Evolutionary conservation across 1,284 basidiomycete genomes (phyloP).

Genomic region (Tranzscheliella williamsii): DNA sequence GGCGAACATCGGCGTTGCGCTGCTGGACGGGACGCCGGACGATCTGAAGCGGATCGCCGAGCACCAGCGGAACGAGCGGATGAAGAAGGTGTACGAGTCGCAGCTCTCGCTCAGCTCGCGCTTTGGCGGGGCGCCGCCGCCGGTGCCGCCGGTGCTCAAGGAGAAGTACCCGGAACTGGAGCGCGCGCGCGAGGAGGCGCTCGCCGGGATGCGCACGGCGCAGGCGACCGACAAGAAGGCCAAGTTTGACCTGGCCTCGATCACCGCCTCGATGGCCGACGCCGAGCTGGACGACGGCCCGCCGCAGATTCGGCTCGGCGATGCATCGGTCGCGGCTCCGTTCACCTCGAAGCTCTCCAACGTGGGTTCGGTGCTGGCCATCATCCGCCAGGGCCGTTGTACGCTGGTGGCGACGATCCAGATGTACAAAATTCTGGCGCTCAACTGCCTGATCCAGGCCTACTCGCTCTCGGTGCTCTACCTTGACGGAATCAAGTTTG

Average conservation of each 20-base stretch:
- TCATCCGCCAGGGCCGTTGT: slow-evolving; percentile 58
- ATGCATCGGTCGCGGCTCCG: slow-evolving; percentile 58
- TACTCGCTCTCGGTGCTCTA: slow-evolving; percentile 57
- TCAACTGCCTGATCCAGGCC: slow-evolving; percentile 59
- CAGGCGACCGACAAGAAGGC: slow-evolving; percentile 44
- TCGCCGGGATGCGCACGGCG: slow-evolving; percentile 42
- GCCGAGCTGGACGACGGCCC: slow-evolving; percentile 58
- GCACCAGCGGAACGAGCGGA: slow-evolving; percentile 56
- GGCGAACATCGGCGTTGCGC: slow-evolving; percentile 59
- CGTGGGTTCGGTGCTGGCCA: slow-evolving; percentile 47
- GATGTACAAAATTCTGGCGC: slow-evolving; percentile 61
- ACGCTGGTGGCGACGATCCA: slow-evolving; percentile 59
- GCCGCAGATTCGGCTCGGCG: slow-evolving; percentile 59
- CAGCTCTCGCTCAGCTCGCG: slow-evolving; percentile 53
- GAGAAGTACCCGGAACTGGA: slow-evolving; percentile 56
- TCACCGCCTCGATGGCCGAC: slow-evolving; percentile 54
- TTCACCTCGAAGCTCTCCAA: slow-evolving; percentile 57
- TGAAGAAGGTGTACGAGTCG: slow-evolving; percentile 59
- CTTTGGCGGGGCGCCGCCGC: slow-evolving; percentile 53
- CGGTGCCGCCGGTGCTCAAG: slow-evolving; percentile 52
- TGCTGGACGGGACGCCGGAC: slow-evolving; percentile 58
- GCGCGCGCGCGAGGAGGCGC: slow-evolving; percentile 54
- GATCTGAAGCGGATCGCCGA: slow-evolving; percentile 58
- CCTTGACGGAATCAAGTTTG: slow-evolving; percentile 58
- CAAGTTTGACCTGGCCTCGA: slow-evolving; percentile 54